Conservation (phyloP, 2,329 filamentous ascomycete genomes). For the Ophiostoma sp. region DNA sequence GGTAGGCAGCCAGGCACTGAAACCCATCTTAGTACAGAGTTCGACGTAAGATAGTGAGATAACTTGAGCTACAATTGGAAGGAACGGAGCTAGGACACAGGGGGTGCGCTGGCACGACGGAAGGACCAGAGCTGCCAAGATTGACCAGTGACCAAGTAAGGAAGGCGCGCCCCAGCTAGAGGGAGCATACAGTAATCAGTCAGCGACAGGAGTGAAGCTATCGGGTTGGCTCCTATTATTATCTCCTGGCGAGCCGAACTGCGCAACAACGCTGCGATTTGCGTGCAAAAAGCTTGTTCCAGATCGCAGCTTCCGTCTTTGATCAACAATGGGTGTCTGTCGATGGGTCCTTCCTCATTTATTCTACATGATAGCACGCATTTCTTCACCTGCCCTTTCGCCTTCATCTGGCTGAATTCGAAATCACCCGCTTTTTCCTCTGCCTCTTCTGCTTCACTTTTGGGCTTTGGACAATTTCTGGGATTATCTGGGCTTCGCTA, state of each 20-base stretch:
- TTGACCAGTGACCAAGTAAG: not conserved
- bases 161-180: not conserved
- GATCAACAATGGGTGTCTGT: not conserved
- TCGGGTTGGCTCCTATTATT: not conserved
- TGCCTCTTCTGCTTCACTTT: not conserved
- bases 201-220: not conserved
- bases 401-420: not conserved
- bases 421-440: not conserved
- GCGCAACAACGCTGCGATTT: constrained; percentile 5
- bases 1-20: not conserved
- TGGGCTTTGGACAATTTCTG: not conserved
- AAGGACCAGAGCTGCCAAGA: constrained; percentile 4
- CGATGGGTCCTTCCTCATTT: not conserved
- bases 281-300: constrained; percentile 1
- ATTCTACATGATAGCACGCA: not conserved
- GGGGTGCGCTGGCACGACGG: not conserved
- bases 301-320: not conserved
- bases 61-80: not conserved
- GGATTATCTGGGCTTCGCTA: not conserved
- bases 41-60: too few relatives aligned
- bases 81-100: not conserved
- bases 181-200: not conserved
- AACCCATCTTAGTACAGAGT: not conserved
- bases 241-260: constrained; percentile 1
- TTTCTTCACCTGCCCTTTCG: constrained; percentile 3